Conservation (phyloP, 1,139 yeast genomes). For the Geotrichum histeridarum region DNA sequence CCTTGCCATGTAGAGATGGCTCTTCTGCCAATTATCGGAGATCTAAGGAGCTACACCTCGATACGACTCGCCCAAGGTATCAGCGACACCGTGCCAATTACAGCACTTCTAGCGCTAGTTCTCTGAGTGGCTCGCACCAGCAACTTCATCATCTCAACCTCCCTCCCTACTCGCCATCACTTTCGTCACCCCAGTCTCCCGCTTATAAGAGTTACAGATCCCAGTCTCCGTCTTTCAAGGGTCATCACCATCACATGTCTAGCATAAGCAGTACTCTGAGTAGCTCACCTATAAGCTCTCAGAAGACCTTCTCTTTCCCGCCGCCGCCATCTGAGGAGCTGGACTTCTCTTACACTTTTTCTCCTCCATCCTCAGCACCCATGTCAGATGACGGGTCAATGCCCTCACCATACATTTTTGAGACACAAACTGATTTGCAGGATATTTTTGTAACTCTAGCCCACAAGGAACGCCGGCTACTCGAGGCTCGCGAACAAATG, state of each 20-base stretch:
- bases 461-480: conserved; percentile 36
- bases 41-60: not conserved
- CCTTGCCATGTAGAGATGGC: not conserved
- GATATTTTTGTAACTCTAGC: conserved; percentile 36
- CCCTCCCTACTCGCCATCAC: conserved; percentile 6
- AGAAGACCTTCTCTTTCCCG: not conserved
- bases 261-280: conserved; percentile 5
- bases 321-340: conserved; percentile 1
- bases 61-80: not conserved
- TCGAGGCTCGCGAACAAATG: conserved; percentile 36
- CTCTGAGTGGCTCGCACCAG: not conserved
- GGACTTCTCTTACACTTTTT: not conserved
- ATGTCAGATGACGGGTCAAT: not conserved
- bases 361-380: conserved; percentile 3
- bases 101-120: conserved; percentile 3
- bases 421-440: conserved; percentile 31
- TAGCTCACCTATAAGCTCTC: not conserved
- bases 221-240: conserved; percentile 1
- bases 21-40: not conserved
- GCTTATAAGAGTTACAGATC: not conserved
- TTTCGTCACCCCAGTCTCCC: conserved; percentile 3
- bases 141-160: conserved; percentile 1
- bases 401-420: conserved; percentile 25
- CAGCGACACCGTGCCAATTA: not conserved
- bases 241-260: not conserved